A percentile compares a stretch with the other conserved stretches of the same genome.
Conservation (phyloP, 2,329 filamentous ascomycete genomes). For the Diaporthe vaccinii region DNA sequence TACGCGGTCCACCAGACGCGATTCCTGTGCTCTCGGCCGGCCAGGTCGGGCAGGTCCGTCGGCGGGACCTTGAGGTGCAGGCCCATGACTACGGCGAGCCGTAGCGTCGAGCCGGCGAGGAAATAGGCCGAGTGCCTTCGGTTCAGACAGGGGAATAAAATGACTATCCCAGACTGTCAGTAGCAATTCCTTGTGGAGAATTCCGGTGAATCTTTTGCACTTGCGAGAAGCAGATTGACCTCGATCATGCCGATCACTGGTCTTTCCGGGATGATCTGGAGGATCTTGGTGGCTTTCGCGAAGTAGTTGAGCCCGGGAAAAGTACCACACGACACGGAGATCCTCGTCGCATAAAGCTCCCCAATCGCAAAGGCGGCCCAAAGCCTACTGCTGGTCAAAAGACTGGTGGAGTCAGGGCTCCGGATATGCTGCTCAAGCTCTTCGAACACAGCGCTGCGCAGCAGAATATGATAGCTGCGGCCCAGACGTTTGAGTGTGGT, state of each 20-base stretch:
- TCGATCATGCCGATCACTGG: not conserved
- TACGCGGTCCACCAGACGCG: slow-evolving; percentile 14
- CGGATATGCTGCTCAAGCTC: slow-evolving; percentile 7
- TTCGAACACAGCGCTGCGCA: not conserved
- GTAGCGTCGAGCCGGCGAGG: not conserved
- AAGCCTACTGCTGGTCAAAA: slow-evolving; percentile 10
- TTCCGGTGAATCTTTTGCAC: not conserved
- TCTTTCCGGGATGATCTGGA: slow-evolving; percentile 3
- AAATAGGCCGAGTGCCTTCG: not conserved
- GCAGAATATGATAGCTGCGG: not conserved
- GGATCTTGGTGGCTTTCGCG: not conserved
- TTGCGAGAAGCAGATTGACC: slow-evolving; percentile 6
- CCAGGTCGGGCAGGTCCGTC: not conserved
- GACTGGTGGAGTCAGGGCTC: not conserved
- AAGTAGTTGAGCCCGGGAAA: slow-evolving; percentile 8
- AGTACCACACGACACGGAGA: not conserved
- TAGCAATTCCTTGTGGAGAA: not conserved
- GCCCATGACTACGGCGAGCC: not conserved
- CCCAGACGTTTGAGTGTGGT: slow-evolving; percentile 1
- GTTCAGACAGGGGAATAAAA: slow-evolving; percentile 5
- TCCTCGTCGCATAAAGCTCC: slow-evolving; percentile 6
- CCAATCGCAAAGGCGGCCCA: slow-evolving; percentile 8
- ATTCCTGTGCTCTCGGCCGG: slow-evolving; percentile 4
- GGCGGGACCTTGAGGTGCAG: not conserved
- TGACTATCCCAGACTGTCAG: not conserved